Evolutionary conservation across 352 stramenopile genomes (phyloP), one percentile per base, ranked within the genome.

Genomic region (Phytophthora hybrid): DNA sequence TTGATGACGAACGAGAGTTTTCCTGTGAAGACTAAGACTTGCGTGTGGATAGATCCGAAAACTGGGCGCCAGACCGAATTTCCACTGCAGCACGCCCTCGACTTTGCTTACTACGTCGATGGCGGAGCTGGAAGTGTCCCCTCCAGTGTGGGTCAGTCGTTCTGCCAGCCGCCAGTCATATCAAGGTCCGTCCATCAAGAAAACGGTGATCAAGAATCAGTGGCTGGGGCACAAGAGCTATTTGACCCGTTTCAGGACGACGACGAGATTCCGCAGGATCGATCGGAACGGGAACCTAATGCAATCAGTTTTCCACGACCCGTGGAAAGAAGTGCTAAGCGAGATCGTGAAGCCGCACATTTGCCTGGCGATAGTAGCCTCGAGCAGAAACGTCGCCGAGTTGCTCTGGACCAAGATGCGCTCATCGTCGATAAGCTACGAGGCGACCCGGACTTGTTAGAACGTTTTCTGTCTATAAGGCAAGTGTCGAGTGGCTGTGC

Each of bases 191-290:
- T 14, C 13, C 4, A 49, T 9, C 41, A 49, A 31, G 26, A 31
- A 31, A 31, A 31, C 26, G 26, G 5, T 31, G 26, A 31, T 31
- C 34, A 41, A 13, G 34, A 7, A 41, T 49, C 41, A 7, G 41
- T 19, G 23, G 8, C 41, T 2, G 57, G 56, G 3, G 57, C n/a
- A 8, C 29, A 55, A 13, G 41, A 39, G 19, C 21, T 63, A 5
- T 63, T 63, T 9, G 57, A 55, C 16, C 57, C 39, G 14, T 63
- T 63, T 16, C 11, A 6, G 1, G 57, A 63, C 16, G 57, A 63
- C 29, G 57, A 63, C n/a, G 41, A 49, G 11, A n/a, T 14, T 9
- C 41, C 14, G 0, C 41, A 49, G 16, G 14, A 49, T 18, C 14
- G 3, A 18, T 49, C 41, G n/a, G 41, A 49, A 13, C 34, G 10